phyloP scores from a whole-genome alignment of 345 rosid genomes.

The Salix arbutifolia region DNA sequence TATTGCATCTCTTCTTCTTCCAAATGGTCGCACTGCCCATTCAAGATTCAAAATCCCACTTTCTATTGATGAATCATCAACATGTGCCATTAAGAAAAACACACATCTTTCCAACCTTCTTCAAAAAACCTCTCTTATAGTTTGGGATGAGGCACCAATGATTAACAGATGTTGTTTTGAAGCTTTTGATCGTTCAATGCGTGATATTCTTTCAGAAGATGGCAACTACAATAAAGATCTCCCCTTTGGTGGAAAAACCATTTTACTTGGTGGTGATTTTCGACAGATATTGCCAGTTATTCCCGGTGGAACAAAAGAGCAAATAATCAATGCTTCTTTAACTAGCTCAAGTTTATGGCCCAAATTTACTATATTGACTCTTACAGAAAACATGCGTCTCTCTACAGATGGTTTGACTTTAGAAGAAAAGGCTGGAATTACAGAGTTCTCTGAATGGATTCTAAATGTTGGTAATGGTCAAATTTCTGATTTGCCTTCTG shows the following conservation, averaged over 20 bases:
- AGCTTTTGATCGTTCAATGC: not conserved
- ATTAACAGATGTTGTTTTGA: no score
- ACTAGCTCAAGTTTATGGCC: not conserved
- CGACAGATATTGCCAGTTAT: not conserved
- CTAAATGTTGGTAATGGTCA: not conserved
- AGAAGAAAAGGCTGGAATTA: no score
- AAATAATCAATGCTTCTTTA: not conserved
- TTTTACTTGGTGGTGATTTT: not conserved
- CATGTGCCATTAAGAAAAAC: not conserved
- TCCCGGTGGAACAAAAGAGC: not conserved
- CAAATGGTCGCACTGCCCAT: constrained; percentile 2
- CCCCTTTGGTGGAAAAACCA: not conserved
- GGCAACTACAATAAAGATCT: not conserved
- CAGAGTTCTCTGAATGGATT: not conserved
- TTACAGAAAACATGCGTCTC: not conserved
- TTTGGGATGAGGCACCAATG: no score
- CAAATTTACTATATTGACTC: not conserved
- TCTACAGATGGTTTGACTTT: no score
- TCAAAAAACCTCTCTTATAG: no score
- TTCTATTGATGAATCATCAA: not conserved
- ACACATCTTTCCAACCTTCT: not conserved
- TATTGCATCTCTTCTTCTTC: not conserved
- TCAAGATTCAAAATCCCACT: constrained; percentile 13
- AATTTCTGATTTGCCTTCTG: fast-evolving
- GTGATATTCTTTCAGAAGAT: not conserved